Percentiles rank a stretch among this genome's conserved stretches.
Conservation (phyloP, 176 grass and related monocot species). For the Avena atlantica region DNA sequence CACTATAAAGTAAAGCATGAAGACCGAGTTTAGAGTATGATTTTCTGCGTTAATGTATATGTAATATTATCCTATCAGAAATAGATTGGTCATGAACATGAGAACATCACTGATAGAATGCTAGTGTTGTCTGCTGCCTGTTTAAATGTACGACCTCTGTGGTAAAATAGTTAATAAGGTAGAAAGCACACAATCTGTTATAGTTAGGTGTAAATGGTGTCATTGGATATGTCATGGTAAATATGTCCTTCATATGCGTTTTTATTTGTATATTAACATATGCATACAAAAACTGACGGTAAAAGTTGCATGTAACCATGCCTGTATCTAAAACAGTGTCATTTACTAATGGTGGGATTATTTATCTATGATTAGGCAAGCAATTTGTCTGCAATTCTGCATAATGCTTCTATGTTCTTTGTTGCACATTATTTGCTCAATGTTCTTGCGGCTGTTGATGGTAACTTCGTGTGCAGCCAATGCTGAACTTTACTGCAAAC, state of each 20-base stretch:
- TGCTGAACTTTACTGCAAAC: slow-evolving; percentile 89
- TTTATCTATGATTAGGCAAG: slow-evolving; percentile 10
- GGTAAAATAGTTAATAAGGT: too few species aligned
- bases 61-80: neutral
- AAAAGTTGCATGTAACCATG: neutral
- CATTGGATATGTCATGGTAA: neutral
- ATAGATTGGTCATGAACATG: slow-evolving; percentile 1
- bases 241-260: neutral
- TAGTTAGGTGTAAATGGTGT: neutral
- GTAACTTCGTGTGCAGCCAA: slow-evolving; percentile 52
- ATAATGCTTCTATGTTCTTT: slow-evolving; percentile 32
- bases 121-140: neutral
- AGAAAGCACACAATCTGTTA: neutral
- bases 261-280: neutral
- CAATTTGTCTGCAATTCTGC: slow-evolving; percentile 16
- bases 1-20: neutral
- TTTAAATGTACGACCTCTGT: too few species aligned
- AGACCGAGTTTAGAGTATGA: neutral
- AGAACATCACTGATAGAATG: neutral
- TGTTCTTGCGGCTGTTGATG: slow-evolving; percentile 30
- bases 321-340: neutral
- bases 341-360: neutral
- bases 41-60: neutral
- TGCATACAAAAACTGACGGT: neutral
- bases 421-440: slow-evolving; percentile 33